These are phyloP conservation scores for Rhynchospora breviuscula DNA, from an alignment of 176 grass and related monocot species.

Conservation along the genomic window DNA sequence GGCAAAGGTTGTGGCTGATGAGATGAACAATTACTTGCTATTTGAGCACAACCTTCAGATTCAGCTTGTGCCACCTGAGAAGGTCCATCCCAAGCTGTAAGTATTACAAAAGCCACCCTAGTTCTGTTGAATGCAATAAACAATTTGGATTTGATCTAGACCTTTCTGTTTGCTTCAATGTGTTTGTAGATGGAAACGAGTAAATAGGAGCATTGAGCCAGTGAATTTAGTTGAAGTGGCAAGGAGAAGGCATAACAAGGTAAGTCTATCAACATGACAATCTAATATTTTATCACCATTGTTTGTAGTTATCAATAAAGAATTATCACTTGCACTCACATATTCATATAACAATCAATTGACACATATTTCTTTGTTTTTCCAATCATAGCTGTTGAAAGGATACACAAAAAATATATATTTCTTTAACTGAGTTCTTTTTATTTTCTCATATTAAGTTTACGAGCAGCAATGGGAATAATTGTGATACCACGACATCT, in stretches of 20 bases:
- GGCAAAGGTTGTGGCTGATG: constrained; percentile 74
- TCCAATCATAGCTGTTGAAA: background rate
- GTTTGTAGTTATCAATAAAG: background rate
- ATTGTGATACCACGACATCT: background rate
- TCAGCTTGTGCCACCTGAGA: constrained; percentile 48
- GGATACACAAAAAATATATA: background rate
- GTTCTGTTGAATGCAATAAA: background rate
- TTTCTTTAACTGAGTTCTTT: background rate
- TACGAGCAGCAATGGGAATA: background rate
- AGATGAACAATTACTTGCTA: constrained; percentile 86
- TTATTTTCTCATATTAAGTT: background rate
- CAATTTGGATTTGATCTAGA: background rate
- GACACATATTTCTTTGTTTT: background rate
- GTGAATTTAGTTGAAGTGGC: constrained; percentile 54
- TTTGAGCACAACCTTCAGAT: constrained; percentile 82
- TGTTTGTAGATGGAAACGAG: constrained; percentile 59
- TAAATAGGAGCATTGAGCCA: constrained; percentile 36
- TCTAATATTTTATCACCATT: background rate
- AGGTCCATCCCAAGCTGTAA: constrained; percentile 83
- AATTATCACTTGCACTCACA: background rate
- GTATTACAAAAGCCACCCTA: background rate
- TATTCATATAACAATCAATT: background rate
- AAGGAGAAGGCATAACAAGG: constrained; percentile 58
- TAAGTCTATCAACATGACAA: constrained; percentile 16
- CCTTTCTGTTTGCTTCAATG: constrained; percentile 2